Base-by-base conservation (phyloP, 768 basidiomycete species). In the Rickenella mellea region DNA sequence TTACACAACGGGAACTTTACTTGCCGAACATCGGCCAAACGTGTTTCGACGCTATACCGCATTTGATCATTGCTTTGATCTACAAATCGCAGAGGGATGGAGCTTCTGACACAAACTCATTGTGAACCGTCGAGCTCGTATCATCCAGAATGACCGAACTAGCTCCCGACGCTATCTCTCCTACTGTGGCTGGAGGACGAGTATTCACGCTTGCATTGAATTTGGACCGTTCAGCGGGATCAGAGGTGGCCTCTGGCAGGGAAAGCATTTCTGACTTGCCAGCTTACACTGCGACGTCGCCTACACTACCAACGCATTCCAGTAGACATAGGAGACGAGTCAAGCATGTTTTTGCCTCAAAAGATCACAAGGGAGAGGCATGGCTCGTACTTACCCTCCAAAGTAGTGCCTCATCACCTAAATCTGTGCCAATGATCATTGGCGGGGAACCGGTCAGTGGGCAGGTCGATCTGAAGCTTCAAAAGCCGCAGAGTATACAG, bases 361-460 rank as follows among this genome's bases (percentile, higher is more conserved):
- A 73, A 41, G 66, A 63, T 41, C 55, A 45, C 56, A 72, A 54
- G 24, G 66, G 65, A 21, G 58, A 58, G 37, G 61, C 70, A 32
- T 79, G 75, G 69, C 62, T 79, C 8, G 59, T 63, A 12, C 58
- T 78, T 6, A 55, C 56, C 27, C 51, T 78, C 15, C 58, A 57
- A 36, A 75, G 71, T 50, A 67, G 73, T 26, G 58, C 66, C 20
- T 54, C 58, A 4, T 56, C 47, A 2, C 40, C 69, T 0, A 49
- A 62, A 17, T 63, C 62, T 10, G 55, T 67, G 20, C 77, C 75
- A n/a, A 51, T 65, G 22, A 75, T 73, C 48, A 51, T 65, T 33
- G 64, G 71, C 45, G 69, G 65, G 8, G 76, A 81, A 50, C 45
- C 50, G 8, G 61, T 82, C 40, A 51, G 66, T 2, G 78, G 79